Evolutionary conservation across 495 filamentous ascomycete species (phyloP).

Genomic region (Choiromyces venosus): DNA sequence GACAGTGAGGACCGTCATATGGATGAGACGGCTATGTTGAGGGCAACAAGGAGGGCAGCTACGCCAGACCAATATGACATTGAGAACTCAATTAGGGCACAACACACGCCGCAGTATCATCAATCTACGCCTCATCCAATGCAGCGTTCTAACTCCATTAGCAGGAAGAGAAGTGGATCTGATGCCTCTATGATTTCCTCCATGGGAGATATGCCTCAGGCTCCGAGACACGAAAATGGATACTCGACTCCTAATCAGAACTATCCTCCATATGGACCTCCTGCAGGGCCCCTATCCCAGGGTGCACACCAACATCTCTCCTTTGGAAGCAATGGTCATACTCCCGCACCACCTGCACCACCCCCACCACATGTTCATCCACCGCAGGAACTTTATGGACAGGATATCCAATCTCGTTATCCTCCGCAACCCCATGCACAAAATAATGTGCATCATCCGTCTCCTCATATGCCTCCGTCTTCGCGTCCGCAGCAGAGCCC

Average conservation of each 20-base stretch:
- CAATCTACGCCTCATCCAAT: conserved; percentile 38
- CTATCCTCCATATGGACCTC: conserved; percentile 30
- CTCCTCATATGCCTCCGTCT: conserved; percentile 33
- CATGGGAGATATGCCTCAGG: conserved; percentile 20
- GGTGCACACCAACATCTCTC: conserved; percentile 35
- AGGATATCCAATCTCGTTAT: conserved; percentile 30
- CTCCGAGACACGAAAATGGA: conserved; percentile 28
- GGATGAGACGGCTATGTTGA: conserved; percentile 41
- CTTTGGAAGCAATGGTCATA: conserved; percentile 31
- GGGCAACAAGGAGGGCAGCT: conserved; percentile 27
- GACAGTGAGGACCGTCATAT: conserved; percentile 36
- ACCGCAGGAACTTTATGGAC: conserved; percentile 35
- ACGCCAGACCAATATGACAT: conserved; percentile 39
- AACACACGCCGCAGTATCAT: conserved; percentile 34
- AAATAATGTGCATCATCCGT: conserved; percentile 28
- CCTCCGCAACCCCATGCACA: conserved; percentile 27
- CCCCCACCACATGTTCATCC: conserved; percentile 32
- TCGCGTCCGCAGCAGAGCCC: conserved; percentile 30
- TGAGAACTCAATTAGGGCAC: conserved; percentile 26
- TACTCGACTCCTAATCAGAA: conserved; percentile 37
- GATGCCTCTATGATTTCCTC: conserved; percentile 37
- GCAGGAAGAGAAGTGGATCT: conserved; percentile 40
- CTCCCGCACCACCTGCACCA: conserved; percentile 26
- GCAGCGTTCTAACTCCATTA: conserved; percentile 34
- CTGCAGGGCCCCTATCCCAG: conserved; percentile 32